phyloP scores from a whole-genome alignment of 257 asterid genomes.

The Haberlea rhodopensis region DNA sequence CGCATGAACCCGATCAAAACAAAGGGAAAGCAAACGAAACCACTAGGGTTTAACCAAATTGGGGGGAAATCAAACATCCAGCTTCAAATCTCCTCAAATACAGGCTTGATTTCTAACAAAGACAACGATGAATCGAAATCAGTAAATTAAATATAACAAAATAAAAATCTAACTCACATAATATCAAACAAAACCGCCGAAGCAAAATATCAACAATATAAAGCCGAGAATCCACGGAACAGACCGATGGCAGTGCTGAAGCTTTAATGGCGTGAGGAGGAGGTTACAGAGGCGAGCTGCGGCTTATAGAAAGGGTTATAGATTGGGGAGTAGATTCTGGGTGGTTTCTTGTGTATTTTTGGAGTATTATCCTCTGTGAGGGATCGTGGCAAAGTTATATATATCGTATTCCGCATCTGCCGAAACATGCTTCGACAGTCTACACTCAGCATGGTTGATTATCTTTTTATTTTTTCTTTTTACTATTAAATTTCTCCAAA shows the following conservation, averaged over 20 bases:
- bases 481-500: too few relatives aligned
- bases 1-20: neutral
- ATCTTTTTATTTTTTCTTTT: neutral
- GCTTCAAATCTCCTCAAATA: neutral
- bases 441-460: neutral
- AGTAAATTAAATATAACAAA: slow-evolving; percentile 23
- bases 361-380: neutral
- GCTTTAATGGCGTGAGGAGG: neutral
- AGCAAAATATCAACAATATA: neutral
- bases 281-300: neutral
- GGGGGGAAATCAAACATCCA: neutral
- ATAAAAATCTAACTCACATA: slow-evolving; percentile 5
- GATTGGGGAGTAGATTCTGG: neutral
- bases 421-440: slow-evolving; percentile 1
- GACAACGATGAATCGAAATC: slow-evolving; percentile 7
- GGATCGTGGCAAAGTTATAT: neutral
- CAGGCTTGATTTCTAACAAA: slow-evolving; percentile 12
- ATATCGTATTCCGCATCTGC: neutral
- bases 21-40: neutral
- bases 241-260: neutral
- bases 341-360: neutral
- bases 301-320: neutral
- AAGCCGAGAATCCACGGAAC: neutral
- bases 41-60: neutral
- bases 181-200: neutral